Base-by-base conservation (phyloP, 768 basidiomycete species). In the Tylopilus balloui region DNA sequence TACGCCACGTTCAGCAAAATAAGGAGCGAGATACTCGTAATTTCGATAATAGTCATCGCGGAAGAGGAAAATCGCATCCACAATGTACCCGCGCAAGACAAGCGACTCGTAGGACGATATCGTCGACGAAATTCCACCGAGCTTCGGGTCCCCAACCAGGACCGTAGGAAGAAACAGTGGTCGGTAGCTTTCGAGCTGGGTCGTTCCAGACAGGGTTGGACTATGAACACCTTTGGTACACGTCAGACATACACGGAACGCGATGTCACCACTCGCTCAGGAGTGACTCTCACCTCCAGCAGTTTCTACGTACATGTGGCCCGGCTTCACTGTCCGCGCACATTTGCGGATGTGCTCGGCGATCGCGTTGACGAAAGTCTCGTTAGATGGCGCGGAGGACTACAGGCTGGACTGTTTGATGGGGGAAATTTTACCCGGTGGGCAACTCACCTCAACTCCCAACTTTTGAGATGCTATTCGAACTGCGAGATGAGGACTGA, bases 91-190 rank as follows among this genome's bases (percentile, higher is more conserved):
- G 5, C 95, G 82, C n/a, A 95, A 72, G 6, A 84, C 61, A 25
- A 97, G 81, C 15, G 94, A 88, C 66, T 98, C 95, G 69, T 92
- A 97, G 0, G 95, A 80, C 1, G 94, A 83, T 51, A 98, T 86
- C 1, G 95, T 97, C 0, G 84, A 82, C 6, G 92, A 94, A 42
- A 98, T 98, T 1, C 95, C 95, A 20, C 95, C 95, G 5, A 99
- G 84, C 39, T 82, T 84, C 0, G 89, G 81, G 52, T 96, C 91
- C 1, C 89, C 94, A 31, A 98, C 73, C 6, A 99, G 78, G 50
- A 98, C 70, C 0, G 87, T 88, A 1, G 95, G 95, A 5, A 96
- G 78, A 53, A 88, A 87, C 17, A 98, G 76, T 0, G 92, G 84
- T 6, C 95, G 79, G 61, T 93, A 95, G 25, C 79, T 78, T 43